These are phyloP conservation scores for Penicillium sp. DNA, from an alignment of 2,329 filamentous ascomycete species.

Conservation along the genomic window DNA sequence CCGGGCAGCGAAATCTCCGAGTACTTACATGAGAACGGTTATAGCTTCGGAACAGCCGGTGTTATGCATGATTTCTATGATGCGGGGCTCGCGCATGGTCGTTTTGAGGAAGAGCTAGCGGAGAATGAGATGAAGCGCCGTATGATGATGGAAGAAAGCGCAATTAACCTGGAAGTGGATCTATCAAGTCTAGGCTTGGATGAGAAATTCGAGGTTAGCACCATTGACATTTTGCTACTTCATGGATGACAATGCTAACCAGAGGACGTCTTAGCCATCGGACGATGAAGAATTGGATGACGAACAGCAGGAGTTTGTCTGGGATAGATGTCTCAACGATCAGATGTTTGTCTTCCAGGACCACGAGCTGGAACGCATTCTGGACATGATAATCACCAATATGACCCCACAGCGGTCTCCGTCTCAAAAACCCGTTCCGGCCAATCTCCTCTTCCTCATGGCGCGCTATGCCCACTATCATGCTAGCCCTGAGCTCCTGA, in stretches of 20 bases:
- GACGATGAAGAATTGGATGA: constrained; percentile 89
- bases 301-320: constrained; percentile 92
- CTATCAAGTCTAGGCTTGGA: constrained; percentile 94
- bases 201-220: constrained; percentile 82
- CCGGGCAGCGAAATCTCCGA: constrained; percentile 96
- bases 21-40: constrained; percentile 92
- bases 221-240: background rate
- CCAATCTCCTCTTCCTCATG: constrained; percentile 94
- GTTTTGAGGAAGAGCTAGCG: constrained; percentile 95
- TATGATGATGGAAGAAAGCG: constrained; percentile 98
- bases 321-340: constrained; percentile 90
- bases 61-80: constrained; percentile 85
- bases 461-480: constrained; percentile 97
- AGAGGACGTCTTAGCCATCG: constrained; percentile 46
- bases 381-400: constrained; percentile 94
- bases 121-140: constrained; percentile 93
- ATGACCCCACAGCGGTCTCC: constrained; percentile 96
- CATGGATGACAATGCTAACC: background rate
- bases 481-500: constrained; percentile 80
- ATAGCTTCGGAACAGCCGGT: constrained; percentile 57
- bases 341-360: constrained; percentile 99
- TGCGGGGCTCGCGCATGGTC: constrained; percentile 86
- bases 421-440: constrained; percentile 95
- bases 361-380: constrained; percentile 83
- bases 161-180: constrained; percentile 94